Conservation (phyloP, 306 rosid genomes). For the Cucumis hystrix region DNA sequence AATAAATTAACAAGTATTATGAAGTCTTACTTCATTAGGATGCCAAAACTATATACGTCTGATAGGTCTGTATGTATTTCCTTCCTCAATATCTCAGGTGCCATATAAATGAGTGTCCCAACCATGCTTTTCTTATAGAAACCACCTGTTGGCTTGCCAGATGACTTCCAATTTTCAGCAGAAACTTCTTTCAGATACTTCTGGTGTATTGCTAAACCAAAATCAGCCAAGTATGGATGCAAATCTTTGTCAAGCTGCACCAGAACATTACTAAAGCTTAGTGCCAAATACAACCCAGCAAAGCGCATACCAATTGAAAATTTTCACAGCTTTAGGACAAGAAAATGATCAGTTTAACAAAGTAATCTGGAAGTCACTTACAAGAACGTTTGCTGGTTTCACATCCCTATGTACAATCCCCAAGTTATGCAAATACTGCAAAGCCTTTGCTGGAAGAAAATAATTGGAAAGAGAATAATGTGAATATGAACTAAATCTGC, state of each 20-base stretch:
- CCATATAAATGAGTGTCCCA: slow-evolving; percentile 88
- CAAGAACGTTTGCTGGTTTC: slow-evolving; percentile 92
- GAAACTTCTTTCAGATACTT: slow-evolving; percentile 49
- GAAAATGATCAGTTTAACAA: neutral
- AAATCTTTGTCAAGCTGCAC: slow-evolving; percentile 71
- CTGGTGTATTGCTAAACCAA: slow-evolving; percentile 82
- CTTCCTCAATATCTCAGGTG: slow-evolving; percentile 88
- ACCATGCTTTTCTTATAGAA: slow-evolving; percentile 90
- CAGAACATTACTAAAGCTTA: slow-evolving; percentile 3
- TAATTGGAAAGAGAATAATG: slow-evolving; percentile 1
- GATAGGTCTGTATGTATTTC: slow-evolving; percentile 73
- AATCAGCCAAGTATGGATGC: slow-evolving; percentile 70
- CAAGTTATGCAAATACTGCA: slow-evolving; percentile 78
- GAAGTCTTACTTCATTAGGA: slow-evolving; percentile 63
- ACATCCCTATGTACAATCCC: slow-evolving; percentile 96
- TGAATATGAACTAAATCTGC: neutral
- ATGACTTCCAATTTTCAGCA: slow-evolving; percentile 68
- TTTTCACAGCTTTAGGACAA: neutral
- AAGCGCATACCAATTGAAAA: neutral
- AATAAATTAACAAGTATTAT: neutral
- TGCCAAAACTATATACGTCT: slow-evolving; percentile 84
- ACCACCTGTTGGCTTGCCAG: slow-evolving; percentile 95
- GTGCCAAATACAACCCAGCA: neutral
- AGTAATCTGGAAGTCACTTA: slow-evolving; percentile 22
- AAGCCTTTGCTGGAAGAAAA: slow-evolving; percentile 53